phyloP scores from a whole-genome alignment of 1,284 basidiomycete genomes.

The Sphagnurus paluster region DNA sequence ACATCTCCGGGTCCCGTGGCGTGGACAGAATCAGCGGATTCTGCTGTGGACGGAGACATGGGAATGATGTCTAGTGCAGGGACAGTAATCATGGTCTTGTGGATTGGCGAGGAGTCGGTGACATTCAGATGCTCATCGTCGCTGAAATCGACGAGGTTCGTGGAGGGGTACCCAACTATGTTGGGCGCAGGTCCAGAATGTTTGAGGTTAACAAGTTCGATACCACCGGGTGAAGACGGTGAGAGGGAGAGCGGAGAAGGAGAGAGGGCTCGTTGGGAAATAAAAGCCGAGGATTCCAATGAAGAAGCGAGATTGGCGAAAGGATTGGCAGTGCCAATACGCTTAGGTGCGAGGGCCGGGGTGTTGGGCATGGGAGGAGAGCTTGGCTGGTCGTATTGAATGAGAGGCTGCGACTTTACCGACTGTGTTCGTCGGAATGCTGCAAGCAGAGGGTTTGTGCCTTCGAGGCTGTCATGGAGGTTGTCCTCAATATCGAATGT shows the following conservation, averaged over 20 bases:
- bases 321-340: constrained; percentile 10
- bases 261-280: constrained; percentile 4
- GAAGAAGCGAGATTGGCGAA: constrained; percentile 10
- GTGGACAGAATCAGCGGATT: background rate
- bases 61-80: background rate
- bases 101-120: background rate
- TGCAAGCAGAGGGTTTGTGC: constrained; percentile 8
- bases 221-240: constrained; percentile 14
- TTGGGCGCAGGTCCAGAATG: background rate
- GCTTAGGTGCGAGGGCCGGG: constrained; percentile 8
- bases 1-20: background rate
- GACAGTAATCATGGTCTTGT: background rate
- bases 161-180: background rate
- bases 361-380: background rate
- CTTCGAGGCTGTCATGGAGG: constrained; percentile 6
- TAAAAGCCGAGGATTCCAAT: constrained; percentile 3
- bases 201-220: constrained; percentile 13
- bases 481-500: constrained; percentile 15
- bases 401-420: constrained; percentile 6
- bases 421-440: constrained; percentile 14
- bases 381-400: constrained; percentile 5
- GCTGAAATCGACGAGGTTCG: constrained; percentile 12
- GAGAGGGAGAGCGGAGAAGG: constrained; percentile 8
- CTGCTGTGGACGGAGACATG: background rate
- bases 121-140: constrained; percentile 2